Evolutionary conservation across 768 basidiomycete genomes (phyloP).

Genomic region (Grammothele lineata): DNA sequence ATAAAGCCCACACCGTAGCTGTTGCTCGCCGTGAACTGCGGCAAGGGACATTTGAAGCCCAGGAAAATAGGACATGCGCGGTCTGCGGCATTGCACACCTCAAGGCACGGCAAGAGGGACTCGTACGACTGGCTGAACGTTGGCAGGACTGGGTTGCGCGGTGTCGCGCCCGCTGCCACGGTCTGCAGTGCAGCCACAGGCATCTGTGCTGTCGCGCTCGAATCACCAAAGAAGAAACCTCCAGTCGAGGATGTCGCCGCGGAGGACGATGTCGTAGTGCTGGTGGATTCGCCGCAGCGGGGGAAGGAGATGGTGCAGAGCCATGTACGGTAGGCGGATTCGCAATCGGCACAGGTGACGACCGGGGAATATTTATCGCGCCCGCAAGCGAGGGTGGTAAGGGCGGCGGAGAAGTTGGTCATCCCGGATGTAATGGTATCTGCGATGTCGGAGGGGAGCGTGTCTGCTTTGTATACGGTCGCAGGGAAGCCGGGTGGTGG

Average conservation of each 20-base stretch:
- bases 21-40: conserved; percentile 53
- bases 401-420: conserved; percentile 68
- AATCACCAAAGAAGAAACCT: not conserved
- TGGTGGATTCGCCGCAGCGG: conserved; percentile 58
- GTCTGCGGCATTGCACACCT: conserved; percentile 68
- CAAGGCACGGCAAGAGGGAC: conserved; percentile 75
- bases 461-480: conserved; percentile 43
- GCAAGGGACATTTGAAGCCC: conserved; percentile 62
- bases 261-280: conserved; percentile 14
- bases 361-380: conserved; percentile 77
- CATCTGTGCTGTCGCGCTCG: conserved; percentile 24
- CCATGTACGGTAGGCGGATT: conserved; percentile 70
- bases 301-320: conserved; percentile 71
- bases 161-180: conserved; percentile 33
- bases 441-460: conserved; percentile 47
- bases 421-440: conserved; percentile 52
- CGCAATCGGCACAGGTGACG: conserved; percentile 73
- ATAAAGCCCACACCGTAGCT: conserved; percentile 79
- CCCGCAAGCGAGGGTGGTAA: conserved; percentile 74
- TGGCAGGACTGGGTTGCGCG: conserved; percentile 49
- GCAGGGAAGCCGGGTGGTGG: conserved; percentile 41
- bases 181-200: conserved; percentile 44
- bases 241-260: not conserved
- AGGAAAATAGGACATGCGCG: conserved; percentile 76
- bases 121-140: conserved; percentile 42